A percentile compares a stretch with the other conserved stretches of the same genome.
phyloP scores from a whole-genome alignment of 2,329 filamentous ascomycete genomes.

The Coleophoma crateriformis region DNA sequence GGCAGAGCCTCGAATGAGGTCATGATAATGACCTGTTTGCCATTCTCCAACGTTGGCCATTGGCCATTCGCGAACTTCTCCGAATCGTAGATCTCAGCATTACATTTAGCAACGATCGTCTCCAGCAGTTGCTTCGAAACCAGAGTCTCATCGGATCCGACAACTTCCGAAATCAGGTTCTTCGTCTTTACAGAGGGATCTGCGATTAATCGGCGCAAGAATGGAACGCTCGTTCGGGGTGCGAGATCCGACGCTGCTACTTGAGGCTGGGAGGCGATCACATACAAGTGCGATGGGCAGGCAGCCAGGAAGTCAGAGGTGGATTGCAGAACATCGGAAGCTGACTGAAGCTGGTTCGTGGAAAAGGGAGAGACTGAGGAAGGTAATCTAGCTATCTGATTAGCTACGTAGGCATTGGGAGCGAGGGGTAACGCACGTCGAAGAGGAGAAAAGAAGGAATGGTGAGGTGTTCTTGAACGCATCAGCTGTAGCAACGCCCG shows the following conservation, averaged over 20 bases:
- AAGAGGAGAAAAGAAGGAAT: constrained; percentile 80
- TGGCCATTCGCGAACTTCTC: background rate
- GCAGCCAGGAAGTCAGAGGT: constrained; percentile 44
- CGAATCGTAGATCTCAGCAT: constrained; percentile 9
- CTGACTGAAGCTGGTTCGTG: constrained; percentile 15
- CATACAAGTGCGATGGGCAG: constrained; percentile 72
- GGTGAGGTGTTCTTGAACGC: constrained; percentile 86
- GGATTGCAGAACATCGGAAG: constrained; percentile 11
- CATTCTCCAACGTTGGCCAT: background rate
- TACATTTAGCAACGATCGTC: constrained; percentile 36
- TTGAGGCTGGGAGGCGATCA: constrained; percentile 73
- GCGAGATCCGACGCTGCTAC: constrained; percentile 65
- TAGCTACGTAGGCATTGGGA: constrained; percentile 3
- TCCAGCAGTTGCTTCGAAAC: constrained; percentile 35
- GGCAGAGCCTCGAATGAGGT: constrained; percentile 36
- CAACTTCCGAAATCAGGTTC: constrained; percentile 48
- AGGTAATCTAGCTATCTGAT: constrained; percentile 10
- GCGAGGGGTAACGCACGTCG: constrained; percentile 14
- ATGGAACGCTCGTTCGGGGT: constrained; percentile 42
- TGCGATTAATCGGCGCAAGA: constrained; percentile 31
- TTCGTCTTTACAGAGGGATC: constrained; percentile 11
- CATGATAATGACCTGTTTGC: constrained; percentile 28
- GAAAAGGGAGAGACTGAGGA: constrained; percentile 7
- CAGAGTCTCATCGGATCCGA: constrained; percentile 33
- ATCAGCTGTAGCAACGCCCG: constrained; percentile 51